Evolutionary conservation across 306 rosid species (phyloP).

Genomic region (Dryas alaskensis): DNA sequence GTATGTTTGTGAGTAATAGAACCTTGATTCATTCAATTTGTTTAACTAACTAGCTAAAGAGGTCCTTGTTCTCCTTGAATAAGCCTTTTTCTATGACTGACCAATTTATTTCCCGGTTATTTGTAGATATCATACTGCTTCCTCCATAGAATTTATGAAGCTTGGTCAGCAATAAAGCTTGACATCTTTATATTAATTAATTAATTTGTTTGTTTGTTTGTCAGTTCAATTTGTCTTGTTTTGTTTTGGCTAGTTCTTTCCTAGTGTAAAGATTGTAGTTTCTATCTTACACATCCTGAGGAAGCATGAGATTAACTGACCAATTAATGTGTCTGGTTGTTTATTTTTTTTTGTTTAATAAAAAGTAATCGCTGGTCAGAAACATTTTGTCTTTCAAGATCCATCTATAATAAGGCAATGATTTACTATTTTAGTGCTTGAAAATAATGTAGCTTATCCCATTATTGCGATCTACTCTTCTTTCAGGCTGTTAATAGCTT

Average conservation of each 20-base stretch:
- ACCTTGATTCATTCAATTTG: neutral
- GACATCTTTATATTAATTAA: neutral
- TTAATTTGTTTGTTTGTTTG: neutral
- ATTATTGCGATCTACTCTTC: slow-evolving; percentile 10
- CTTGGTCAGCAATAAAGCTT: neutral
- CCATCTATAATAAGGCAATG: neutral
- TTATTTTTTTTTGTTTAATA: neutral
- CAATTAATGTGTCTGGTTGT: neutral
- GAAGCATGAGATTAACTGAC: neutral
- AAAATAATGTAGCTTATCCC: neutral
- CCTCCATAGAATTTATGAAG: neutral
- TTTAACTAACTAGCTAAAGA: neutral
- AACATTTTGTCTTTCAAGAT: neutral
- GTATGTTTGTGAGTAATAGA: neutral
- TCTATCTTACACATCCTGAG: neutral
- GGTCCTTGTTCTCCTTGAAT: neutral
- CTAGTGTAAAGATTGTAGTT: neutral
- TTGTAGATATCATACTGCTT: neutral
- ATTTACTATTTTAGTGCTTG: neutral
- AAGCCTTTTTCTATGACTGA: neutral
- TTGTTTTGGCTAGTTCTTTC: neutral
- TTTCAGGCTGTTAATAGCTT: slow-evolving; percentile 32
- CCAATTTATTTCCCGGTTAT: neutral
- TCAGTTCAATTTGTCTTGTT: neutral
- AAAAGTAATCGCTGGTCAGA: neutral